Base-by-base conservation (phyloP, 2,329 filamentous ascomycete species). In the Capronia coronata region DNA sequence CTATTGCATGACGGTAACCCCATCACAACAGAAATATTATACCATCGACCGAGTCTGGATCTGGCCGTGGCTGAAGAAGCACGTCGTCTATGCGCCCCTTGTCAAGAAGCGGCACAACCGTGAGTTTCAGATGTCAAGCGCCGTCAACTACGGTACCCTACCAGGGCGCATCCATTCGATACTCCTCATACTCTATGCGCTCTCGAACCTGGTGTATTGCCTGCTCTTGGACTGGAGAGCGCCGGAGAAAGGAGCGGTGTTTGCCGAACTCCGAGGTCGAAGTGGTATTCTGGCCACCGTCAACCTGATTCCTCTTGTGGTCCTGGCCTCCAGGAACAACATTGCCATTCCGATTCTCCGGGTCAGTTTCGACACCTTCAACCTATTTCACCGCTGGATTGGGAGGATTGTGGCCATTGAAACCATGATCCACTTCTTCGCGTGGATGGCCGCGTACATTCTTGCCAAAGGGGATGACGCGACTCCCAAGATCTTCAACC, bases 281-380 rank as follows among this genome's bases (percentile, higher is more conserved):
- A 86, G 86, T 5, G 93, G 93, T 47, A 85, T 84, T 7, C 76
- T 98, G 56, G 83, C 90, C 3, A 75, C 89, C 9, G 78, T 94
- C 62, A 98, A 96, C 71, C 86, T 97, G 80, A 80, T 98, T 25
- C 90, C 93, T 3, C 80, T 96, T 23, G 78, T 97, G 62, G 79
- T 97, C 57, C 79, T 97, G 49, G 89, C 90, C 10, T 83, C 88
- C 29, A 85, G 93, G 64, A 97, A 97, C 73, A 98, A 97, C 70
- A 87, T 88, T 7, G 74, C 96, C 42, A 96, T 97, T 63, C 68
- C 75, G 2, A 67, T 94, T 27, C 76, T 97, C 49, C 80, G 84
- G 61, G 84, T 97, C 65, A 91, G 87, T 67, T 98, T 96, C 70
- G 93, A 97, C 67, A 94, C 90, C 0, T 97, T 94, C 76, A 97